Evolutionary conservation across 306 rosid species (phyloP).

Genomic region (Medicago arabica): DNA sequence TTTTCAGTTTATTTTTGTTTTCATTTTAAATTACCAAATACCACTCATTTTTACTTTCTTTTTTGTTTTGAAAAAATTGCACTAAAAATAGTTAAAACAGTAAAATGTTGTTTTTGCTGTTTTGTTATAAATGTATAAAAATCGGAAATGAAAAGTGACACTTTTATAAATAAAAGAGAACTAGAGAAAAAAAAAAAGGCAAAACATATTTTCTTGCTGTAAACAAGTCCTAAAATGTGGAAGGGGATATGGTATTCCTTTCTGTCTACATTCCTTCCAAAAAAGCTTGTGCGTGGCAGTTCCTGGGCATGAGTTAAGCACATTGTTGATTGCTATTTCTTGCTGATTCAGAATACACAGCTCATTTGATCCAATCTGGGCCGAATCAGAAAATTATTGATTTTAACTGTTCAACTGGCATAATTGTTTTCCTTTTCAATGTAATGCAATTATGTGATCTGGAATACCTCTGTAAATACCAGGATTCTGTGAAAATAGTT

Average conservation of each 20-base stretch:
- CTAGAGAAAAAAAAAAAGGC: background rate
- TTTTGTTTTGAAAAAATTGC: background rate
- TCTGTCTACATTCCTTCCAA: constrained; percentile 8
- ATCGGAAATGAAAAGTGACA: constrained; percentile 4
- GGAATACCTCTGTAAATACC: constrained; percentile 7
- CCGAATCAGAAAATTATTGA: constrained; percentile 6
- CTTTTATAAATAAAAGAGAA: background rate
- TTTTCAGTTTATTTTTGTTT: background rate
- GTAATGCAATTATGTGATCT: constrained; percentile 9
- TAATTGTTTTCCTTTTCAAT: background rate
- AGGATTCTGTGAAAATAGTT: constrained; percentile 2
- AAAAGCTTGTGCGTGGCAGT: constrained; percentile 20
- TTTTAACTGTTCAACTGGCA: constrained; percentile 23
- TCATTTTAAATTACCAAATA: background rate
- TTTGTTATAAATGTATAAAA: background rate
- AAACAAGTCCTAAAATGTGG: background rate
- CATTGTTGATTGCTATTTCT: constrained; percentile 17
- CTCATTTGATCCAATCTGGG: constrained; percentile 9
- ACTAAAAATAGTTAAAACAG: constrained; percentile 5
- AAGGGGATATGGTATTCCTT: constrained; percentile 1
- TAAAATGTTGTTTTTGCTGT: background rate
- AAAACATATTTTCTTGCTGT: background rate
- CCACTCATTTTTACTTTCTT: background rate
- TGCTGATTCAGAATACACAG: background rate
- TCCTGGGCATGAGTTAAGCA: constrained; percentile 11